Evolutionary conservation across 164 flowering plant genomes (phyloP).

Genomic region (Akebia trifoliata): DNA sequence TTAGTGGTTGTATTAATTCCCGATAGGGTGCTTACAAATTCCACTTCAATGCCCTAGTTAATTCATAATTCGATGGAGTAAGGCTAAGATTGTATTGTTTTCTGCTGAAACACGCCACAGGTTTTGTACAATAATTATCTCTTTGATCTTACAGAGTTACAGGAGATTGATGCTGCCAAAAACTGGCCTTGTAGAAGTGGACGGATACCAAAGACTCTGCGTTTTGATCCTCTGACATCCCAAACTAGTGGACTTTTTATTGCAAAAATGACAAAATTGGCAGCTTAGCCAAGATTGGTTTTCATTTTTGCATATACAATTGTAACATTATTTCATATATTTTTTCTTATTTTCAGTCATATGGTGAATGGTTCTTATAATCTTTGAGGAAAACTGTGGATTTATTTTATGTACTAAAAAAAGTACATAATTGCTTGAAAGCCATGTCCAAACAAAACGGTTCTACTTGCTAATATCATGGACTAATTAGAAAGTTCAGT

Average conservation of each 20-base stretch:
- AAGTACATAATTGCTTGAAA: neutral
- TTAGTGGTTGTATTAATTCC: too few relatives aligned
- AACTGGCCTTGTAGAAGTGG: constrained; percentile 82
- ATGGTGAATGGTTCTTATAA: neutral
- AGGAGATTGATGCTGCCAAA: constrained; percentile 56
- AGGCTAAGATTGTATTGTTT: too few relatives aligned
- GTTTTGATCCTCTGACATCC: constrained; percentile 87
- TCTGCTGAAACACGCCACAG: too few relatives aligned
- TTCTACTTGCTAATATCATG: neutral
- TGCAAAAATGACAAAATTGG: constrained; percentile 70
- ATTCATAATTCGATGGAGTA: too few relatives aligned
- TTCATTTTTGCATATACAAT: neutral
- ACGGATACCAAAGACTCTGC: constrained; percentile 55
- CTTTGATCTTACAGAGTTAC: constrained; percentile 44
- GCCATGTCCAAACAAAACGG: too few relatives aligned
- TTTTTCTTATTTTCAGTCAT: neutral
- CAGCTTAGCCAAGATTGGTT: constrained; percentile 16
- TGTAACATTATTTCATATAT: neutral
- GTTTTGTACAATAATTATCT: too few relatives aligned
- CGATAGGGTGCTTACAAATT: too few relatives aligned
- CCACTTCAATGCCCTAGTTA: too few relatives aligned
- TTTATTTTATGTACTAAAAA: neutral
- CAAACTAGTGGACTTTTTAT: constrained; percentile 89
- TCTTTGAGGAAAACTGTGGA: neutral
- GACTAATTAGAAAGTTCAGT: neutral